Base-by-base conservation (phyloP, 129 eudicot genomes). In the Pulicaria dysenterica region DNA sequence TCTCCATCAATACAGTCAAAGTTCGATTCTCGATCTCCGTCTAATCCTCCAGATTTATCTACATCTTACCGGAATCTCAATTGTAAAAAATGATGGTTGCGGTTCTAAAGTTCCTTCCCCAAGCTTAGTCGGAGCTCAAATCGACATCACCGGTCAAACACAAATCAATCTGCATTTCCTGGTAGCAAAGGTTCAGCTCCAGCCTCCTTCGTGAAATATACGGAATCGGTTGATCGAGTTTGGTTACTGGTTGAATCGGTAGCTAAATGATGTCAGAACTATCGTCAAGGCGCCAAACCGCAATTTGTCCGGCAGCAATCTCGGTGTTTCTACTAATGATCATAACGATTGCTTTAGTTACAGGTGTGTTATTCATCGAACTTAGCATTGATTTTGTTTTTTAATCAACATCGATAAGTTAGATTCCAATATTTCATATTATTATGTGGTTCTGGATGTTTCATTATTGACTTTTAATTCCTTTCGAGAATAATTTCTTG, bases 311-410 rank as follows among this genome's bases (percentile, higher is more conserved):
- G 82, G 81, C 78, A 65, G 34, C 61, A 38, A 59, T 78, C 19
- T 68, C 78, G n/a, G 76, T 70, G 10, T 70, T 70, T 4, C 54
- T 88, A 11, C 44, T 83, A 15, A 70, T 81, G 80, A 70, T 73
- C 15, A 12, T 54, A 73, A 61, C 39, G 65, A 69, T 83, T 69
- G 79, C 67, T 8, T 24, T 74, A 47, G 19, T 54, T 79, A 73
- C 81, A 79, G 91, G 91, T 88, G 58, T 37, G 83, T 73, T 66
- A 10, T 70, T 70, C 82, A 71, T 59, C 50, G 55, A 77, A 77
- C 72, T 74, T 19, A 36, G 43, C 49, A 43, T 40, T 61, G 8
- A 11, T 61, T 58, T 74, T 41, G 39, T 34, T 31, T 38, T 12
- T 44, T 69, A 9, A 53, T 69, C 62, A 19, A 64, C 45, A 44